Evolutionary conservation across 176 grass and related monocot genomes (phyloP).

Genomic region (Phoenix roebelenii): DNA sequence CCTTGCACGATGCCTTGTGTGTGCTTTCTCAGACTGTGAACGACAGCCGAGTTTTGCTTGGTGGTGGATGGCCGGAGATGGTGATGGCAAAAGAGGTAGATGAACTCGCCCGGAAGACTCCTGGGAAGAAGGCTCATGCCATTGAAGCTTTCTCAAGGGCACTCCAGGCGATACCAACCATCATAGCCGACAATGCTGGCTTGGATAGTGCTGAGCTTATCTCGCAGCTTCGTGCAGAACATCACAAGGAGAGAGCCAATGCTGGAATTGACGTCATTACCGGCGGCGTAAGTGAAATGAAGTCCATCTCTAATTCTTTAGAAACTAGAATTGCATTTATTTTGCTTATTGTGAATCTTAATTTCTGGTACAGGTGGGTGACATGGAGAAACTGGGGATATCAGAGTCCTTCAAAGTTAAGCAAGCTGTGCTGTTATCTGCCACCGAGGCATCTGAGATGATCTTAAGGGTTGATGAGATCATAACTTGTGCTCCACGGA

Average conservation of each 20-base stretch:
- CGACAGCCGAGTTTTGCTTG: constrained; percentile 72
- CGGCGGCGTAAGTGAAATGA: constrained; percentile 43
- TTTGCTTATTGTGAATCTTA: neutral
- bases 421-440: constrained; percentile 45
- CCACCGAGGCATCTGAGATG: constrained; percentile 50
- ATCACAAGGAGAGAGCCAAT: constrained; percentile 62
- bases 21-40: constrained; percentile 89
- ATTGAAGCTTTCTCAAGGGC: constrained; percentile 80
- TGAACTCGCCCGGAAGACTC: constrained; percentile 73
- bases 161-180: constrained; percentile 80
- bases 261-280: constrained; percentile 76
- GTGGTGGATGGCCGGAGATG: constrained; percentile 97
- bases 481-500: constrained; percentile 42
- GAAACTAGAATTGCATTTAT: neutral
- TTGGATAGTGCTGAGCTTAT: constrained; percentile 78
- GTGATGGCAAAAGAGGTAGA: constrained; percentile 84
- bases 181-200: constrained; percentile 83
- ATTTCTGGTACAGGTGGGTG: constrained; percentile 25
- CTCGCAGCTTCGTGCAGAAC: constrained; percentile 95
- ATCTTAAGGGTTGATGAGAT: constrained; percentile 48
- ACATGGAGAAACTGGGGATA: constrained; percentile 46
- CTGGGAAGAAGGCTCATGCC: constrained; percentile 87
- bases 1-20: constrained; percentile 82
- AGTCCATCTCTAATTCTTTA: too few species aligned
- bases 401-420: constrained; percentile 52